Base-by-base conservation (phyloP, 2,329 filamentous ascomycete species). In the Fusarium setosum region DNA sequence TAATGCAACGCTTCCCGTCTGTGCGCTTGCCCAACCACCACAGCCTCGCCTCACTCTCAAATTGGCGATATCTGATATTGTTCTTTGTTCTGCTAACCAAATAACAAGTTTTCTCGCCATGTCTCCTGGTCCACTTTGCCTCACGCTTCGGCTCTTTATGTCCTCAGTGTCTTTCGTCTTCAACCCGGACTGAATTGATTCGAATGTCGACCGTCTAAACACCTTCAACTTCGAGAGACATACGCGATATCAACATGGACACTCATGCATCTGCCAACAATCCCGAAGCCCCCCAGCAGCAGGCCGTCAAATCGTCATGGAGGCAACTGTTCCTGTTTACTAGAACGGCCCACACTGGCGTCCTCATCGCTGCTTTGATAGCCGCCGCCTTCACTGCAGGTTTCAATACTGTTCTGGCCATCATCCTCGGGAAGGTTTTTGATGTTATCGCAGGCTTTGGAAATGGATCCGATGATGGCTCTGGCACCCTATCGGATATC, bases 361-460 rank as follows among this genome's bases (percentile, higher is more conserved):
- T 86, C 5, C 75, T 95, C 1, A 44, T 81, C 11, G 71, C 82
- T 3, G 91, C 88, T 1, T 48, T 91, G 0, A 11, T 84, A 4
- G 79, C 87, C 2, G 86, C 92, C 0, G 73, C 88, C 5, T 69
- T 86, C 3, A 84, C 88, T 9, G 92, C 91, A 2, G 83, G 86
- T 1, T 80, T 90, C 12, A 86, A 88, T 53, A 91, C 92, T 0
- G 79, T 84, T 2, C 83, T 92, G 23, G 87, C 93, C 4, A 81
- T 94, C 24, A 76, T 96, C 2, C 86, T 94, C 1, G 94, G 94
- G 12, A 84, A 85, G 48, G 83, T 96, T 8, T 97, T 97, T 72
- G 84, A 91, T 26, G 79, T 87, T 5, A 90, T 97, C 59, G 85
- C 91, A 1, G 77, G 83, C 7, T 93, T 89, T 71, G 92, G 89